Percentiles rank a stretch among this genome's conserved stretches.
phyloP scores from a whole-genome alignment of 805 yeast species.

The Candida dendrica region DNA sequence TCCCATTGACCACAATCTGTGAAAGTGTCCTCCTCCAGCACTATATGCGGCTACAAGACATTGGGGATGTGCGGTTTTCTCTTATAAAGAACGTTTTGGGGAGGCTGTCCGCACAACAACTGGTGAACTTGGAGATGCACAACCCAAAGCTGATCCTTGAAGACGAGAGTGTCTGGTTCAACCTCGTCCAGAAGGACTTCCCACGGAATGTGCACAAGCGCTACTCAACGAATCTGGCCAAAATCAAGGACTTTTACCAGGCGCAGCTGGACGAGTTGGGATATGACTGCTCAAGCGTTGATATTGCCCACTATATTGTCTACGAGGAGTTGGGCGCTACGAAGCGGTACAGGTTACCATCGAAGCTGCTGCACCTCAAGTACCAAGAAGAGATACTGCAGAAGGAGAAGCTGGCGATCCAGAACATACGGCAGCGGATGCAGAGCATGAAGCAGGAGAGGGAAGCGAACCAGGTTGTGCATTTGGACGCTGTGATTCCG shows the following conservation, averaged over 20 bases:
- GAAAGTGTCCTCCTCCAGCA: conserved; percentile 15
- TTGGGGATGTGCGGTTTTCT: conserved; percentile 26
- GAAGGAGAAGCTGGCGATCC: conserved; percentile 28
- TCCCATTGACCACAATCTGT: conserved; percentile 16
- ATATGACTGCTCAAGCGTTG: conserved; percentile 5
- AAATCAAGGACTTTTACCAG: conserved; percentile 14
- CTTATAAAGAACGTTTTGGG: conserved; percentile 22
- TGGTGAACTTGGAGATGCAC: conserved; percentile 22
- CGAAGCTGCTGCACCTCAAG: conserved; percentile 25
- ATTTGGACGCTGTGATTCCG: conserved; percentile 17
- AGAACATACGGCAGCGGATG: conserved; percentile 25
- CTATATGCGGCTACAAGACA: conserved; percentile 14
- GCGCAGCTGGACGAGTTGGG: conserved; percentile 12
- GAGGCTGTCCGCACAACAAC: conserved; percentile 24
- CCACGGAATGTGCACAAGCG: conserved; percentile 26
- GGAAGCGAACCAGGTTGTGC: conserved; percentile 22
- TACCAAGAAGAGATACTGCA: conserved; percentile 24
- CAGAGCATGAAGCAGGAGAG: conserved; percentile 23
- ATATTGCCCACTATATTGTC: conserved; percentile 12
- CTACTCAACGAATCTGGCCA: conserved; percentile 17
- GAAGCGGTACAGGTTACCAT: conserved; percentile 26
- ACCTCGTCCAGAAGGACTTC: conserved; percentile 24
- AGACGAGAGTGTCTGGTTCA: conserved; percentile 30
- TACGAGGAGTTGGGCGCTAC: conserved; percentile 3
- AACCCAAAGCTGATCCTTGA: conserved; percentile 28